phyloP scores from a whole-genome alignment of 31 red algal genomes.

The Bonnemaisonia californica region DNA sequence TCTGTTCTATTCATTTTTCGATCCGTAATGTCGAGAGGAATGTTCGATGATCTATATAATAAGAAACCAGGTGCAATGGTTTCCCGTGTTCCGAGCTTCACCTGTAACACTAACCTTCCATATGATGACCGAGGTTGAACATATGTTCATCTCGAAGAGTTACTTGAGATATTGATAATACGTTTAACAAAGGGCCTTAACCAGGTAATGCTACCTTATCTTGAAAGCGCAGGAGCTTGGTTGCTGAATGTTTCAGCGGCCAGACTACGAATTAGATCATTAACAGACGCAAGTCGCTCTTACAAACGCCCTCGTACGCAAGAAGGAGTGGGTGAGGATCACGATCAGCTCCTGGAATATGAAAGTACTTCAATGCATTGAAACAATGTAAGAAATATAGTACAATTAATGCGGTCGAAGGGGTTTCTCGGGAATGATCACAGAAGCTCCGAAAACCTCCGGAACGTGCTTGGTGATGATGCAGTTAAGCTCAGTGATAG shows the following conservation, averaged over 20 bases:
- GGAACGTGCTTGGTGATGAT: not conserved
- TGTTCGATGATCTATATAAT: not conserved
- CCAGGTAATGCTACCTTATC: conserved; percentile 9
- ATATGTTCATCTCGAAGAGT: conserved; percentile 36
- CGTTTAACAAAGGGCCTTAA: conserved; percentile 10
- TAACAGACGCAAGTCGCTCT: not conserved
- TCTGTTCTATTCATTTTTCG: conserved; percentile 28
- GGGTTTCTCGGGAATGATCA: not conserved
- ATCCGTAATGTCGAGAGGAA: conserved; percentile 21
- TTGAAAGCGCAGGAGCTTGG: conserved; percentile 15
- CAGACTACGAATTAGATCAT: not conserved
- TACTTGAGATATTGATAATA: conserved; percentile 27
- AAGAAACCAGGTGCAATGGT: conserved; percentile 26
- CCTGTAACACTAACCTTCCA: not conserved
- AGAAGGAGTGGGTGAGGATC: not conserved
- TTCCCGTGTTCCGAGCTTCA: conserved; percentile 21
- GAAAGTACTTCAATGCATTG: not conserved
- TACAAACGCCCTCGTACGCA: not conserved
- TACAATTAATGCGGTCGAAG: not conserved
- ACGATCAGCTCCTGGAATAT: not conserved
- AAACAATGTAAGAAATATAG: not conserved
- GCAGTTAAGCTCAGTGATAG: not conserved
- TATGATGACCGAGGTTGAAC: conserved; percentile 27
- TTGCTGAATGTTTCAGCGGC: not conserved
- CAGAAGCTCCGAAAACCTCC: not conserved